These are phyloP conservation scores for Ophiocordyceps camponoti-leonardi DNA, from an alignment of 2,329 filamentous ascomycete genomes.

Conservation along the genomic window DNA sequence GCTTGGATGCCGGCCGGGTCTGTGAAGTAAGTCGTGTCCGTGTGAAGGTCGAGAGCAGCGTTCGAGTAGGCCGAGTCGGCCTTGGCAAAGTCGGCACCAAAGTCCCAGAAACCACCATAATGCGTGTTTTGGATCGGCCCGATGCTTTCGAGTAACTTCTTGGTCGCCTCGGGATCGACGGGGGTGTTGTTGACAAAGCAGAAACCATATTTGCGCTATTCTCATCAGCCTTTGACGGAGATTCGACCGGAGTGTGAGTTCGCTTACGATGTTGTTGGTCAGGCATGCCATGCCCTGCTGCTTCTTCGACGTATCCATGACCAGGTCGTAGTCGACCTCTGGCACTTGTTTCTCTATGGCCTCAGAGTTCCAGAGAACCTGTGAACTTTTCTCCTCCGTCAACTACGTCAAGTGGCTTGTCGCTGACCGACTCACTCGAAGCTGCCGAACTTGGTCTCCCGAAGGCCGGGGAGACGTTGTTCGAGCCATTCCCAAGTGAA, in stretches of 20 bases:
- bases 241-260: background rate
- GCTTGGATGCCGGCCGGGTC: conserved; percentile 84
- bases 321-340: conserved; percentile 37
- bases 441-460: background rate
- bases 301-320: conserved; percentile 33
- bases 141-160: conserved; percentile 62
- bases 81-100: conserved; percentile 71
- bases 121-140: conserved; percentile 80
- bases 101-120: conserved; percentile 69
- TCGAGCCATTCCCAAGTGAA: conserved; percentile 42
- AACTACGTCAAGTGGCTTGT: background rate
- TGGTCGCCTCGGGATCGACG: conserved; percentile 47
- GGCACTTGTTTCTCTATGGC: conserved; percentile 31
- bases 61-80: conserved; percentile 90
- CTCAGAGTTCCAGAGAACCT: conserved; percentile 8
- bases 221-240: conserved; percentile 4
- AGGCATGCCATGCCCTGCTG: conserved; percentile 37
- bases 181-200: conserved; percentile 60
- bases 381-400: background rate
- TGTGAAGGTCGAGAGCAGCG: conserved; percentile 67
- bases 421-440: background rate
- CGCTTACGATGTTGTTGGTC: conserved; percentile 46
- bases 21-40: conserved; percentile 90
- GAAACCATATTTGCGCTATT: conserved; percentile 52
- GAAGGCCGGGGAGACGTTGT: background rate